phyloP scores from a whole-genome alignment of 331 rosid species.

The Quercus lobata region DNA sequence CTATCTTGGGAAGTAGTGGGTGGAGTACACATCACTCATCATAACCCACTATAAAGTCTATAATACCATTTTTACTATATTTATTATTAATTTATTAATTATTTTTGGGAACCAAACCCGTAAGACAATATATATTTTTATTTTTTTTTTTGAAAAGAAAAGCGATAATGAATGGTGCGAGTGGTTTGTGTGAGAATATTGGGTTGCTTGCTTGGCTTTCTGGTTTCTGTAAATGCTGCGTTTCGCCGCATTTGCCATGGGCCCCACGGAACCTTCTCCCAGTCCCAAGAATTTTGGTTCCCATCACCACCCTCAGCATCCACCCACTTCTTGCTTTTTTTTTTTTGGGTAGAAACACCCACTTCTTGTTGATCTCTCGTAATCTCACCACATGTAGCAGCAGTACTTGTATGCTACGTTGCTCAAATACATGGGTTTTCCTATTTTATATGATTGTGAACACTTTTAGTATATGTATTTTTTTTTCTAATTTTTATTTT shows the following conservation, averaged over 20 bases:
- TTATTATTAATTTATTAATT: background rate
- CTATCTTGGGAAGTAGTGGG: constrained; percentile 17
- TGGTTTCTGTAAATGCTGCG: constrained; percentile 32
- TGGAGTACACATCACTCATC: constrained; percentile 28
- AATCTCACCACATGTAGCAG: background rate
- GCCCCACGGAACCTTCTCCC: constrained; percentile 42
- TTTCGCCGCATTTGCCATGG: constrained; percentile 69
- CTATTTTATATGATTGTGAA: too few relatives aligned
- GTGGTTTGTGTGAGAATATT: background rate
- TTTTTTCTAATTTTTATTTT: too few relatives aligned
- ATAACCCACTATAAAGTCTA: constrained; percentile 14
- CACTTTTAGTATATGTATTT: too few relatives aligned
- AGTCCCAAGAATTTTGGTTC: constrained; percentile 10
- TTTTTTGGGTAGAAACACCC: constrained; percentile 9
- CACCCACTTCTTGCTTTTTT: constrained; percentile 22
- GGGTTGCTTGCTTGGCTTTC: background rate
- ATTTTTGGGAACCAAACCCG: background rate
- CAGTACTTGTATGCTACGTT: background rate
- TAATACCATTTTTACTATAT: background rate
- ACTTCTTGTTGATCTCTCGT: constrained; percentile 7
- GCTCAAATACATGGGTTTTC: background rate
- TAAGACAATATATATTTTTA: too few relatives aligned
- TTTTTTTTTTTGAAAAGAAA: too few relatives aligned
- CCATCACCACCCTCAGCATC: constrained; percentile 39
- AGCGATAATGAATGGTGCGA: background rate